These are phyloP conservation scores for Ambrosiella xylebori DNA, from an alignment of 2,329 filamentous ascomycete species.

Conservation along the genomic window DNA sequence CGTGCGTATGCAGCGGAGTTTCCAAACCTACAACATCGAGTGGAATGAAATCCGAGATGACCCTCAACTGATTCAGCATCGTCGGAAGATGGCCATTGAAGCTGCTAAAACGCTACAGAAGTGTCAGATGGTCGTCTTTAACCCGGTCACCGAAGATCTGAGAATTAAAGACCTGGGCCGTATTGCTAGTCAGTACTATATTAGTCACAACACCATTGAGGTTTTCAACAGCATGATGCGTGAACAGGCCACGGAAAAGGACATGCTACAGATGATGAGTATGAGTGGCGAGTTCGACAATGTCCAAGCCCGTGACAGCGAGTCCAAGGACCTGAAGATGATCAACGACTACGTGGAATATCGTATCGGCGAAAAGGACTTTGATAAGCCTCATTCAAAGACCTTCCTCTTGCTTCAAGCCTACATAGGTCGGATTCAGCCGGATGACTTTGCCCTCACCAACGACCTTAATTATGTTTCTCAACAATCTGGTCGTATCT, in stretches of 20 bases:
- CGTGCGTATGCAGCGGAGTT: conserved; percentile 87
- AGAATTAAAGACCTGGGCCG: conserved; percentile 88
- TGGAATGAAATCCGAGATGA: conserved; percentile 84
- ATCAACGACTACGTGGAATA: conserved; percentile 40
- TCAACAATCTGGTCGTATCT: conserved; percentile 89
- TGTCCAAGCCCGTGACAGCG: conserved; percentile 77
- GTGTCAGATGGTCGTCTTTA: conserved; percentile 98
- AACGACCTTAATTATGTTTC: conserved; percentile 92
- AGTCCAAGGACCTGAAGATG: conserved; percentile 68
- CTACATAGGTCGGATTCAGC: conserved; percentile 72
- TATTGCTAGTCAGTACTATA: conserved; percentile 95
- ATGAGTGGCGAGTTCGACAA: conserved; percentile 98
- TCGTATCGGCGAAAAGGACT: conserved; percentile 28
- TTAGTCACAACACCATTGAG: conserved; percentile 80
- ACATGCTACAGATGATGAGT: conserved; percentile 89
- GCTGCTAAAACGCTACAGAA: conserved; percentile 75
- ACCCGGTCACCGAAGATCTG: conserved; percentile 68
- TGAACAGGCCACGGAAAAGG: conserved; percentile 69
- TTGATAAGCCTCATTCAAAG: conserved; percentile 64
- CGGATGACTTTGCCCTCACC: conserved; percentile 83
- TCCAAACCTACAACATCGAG: conserved; percentile 84
- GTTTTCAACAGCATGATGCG: conserved; percentile 95
- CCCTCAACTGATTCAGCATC: conserved; percentile 67
- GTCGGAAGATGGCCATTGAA: conserved; percentile 72
- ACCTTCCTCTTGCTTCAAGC: conserved; percentile 91